phyloP scores from a whole-genome alignment of 192 early-diverging fungal genomes.

The Coemansia sp. region DNA sequence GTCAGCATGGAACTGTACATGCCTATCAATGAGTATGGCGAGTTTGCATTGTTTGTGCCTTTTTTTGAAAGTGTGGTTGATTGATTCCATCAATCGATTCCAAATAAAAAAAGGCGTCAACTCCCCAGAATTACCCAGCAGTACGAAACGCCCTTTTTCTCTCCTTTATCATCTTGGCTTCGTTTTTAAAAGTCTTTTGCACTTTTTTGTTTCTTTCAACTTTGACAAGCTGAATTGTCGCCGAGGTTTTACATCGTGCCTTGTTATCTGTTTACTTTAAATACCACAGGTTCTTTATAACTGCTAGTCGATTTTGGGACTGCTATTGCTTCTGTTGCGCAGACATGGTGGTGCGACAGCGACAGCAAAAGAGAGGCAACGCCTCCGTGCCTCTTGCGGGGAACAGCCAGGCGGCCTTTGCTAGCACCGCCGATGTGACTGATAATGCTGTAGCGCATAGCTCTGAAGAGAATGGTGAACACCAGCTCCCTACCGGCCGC shows the following conservation, averaged over 20 bases:
- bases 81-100: too few species aligned
- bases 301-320: neutral
- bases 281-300: neutral
- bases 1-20: too few species aligned
- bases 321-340: neutral
- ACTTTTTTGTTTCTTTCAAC: neutral
- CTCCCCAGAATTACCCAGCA: too few species aligned
- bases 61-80: neutral
- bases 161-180: slow-evolving; percentile 1
- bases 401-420: neutral
- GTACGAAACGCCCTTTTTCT: too few species aligned
- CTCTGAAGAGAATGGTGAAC: slow-evolving; percentile 7
- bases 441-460: neutral
- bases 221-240: neutral
- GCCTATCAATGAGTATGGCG: too few species aligned
- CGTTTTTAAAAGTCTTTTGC: neutral
- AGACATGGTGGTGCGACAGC: slow-evolving; percentile 43
- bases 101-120: too few species aligned
- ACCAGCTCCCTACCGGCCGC: slow-evolving; percentile 32
- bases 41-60: neutral
- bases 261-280: neutral
- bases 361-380: slow-evolving; percentile 21
- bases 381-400: neutral
- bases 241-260: neutral
- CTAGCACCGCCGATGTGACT: neutral